These are phyloP conservation scores for Mimosa pudica DNA, from an alignment of 306 rosid species.

Conservation along the genomic window DNA sequence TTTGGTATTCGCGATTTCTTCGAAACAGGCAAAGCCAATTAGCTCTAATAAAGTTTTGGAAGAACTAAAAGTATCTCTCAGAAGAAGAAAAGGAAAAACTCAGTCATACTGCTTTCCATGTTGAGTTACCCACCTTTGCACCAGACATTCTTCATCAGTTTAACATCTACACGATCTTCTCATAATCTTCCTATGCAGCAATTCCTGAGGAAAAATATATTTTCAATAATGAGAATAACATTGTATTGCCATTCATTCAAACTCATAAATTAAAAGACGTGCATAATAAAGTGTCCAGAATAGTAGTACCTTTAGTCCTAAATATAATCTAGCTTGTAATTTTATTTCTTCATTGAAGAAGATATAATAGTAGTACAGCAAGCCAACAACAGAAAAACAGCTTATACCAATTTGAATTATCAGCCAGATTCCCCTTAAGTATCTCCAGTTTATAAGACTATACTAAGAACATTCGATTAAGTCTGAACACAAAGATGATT, in stretches of 20 bases:
- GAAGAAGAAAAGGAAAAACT: conserved; percentile 30
- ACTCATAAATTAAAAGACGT: neutral
- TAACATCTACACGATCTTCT: conserved; percentile 35
- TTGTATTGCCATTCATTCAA: neutral
- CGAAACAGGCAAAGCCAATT: conserved; percentile 51
- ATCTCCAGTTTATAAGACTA: conserved; percentile 9
- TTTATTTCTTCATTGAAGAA: too few species aligned
- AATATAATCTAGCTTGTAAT: too few species aligned
- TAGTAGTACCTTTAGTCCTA: too few species aligned
- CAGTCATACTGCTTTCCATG: conserved; percentile 34
- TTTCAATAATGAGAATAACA: conserved; percentile 28
- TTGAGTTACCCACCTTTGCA: conserved; percentile 44
- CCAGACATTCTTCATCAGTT: conserved; percentile 46
- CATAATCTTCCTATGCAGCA: conserved; percentile 69
- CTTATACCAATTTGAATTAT: conserved; percentile 14
- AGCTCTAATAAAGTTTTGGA: conserved; percentile 54
- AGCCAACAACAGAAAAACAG: conserved; percentile 12
- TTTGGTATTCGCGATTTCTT: conserved; percentile 47
- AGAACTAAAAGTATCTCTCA: conserved; percentile 42
- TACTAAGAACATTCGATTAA: neutral
- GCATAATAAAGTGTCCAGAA: neutral
- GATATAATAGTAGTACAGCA: neutral
- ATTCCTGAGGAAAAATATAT: conserved; percentile 61
- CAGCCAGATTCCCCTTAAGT: neutral
- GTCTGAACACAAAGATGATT: neutral